Base-by-base conservation (phyloP, 768 basidiomycete genomes). In the Lactarius tabidus region DNA sequence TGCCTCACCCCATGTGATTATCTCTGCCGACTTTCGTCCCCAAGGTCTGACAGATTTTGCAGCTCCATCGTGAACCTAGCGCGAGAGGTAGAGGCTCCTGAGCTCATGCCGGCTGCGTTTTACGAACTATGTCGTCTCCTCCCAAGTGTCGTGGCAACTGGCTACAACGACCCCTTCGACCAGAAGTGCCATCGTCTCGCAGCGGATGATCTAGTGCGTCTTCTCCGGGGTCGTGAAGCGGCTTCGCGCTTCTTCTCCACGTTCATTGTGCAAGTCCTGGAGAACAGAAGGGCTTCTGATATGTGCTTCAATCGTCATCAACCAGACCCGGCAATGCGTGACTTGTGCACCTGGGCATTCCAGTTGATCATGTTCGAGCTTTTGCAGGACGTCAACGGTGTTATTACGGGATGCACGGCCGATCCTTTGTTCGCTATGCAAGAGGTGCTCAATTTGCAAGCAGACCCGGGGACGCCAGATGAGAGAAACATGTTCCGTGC, bases 61-160 rank as follows among this genome's bases (percentile, higher is more conserved):
- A 90, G 89, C 68, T 75, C 84, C 38, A 77, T 90, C 62, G 89
- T 91, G 70, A 86, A 85, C 56, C 75, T 91, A 5, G 88, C 87
- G 26, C 80, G 84, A 63, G 81, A 82, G 62, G 80, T 82, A 31
- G 75, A 82, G 48, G 79, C 84, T 0, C 77, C 77, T 0, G 81
- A 85, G 68, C 81, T 91, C 38, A 78, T 91, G 3, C 88, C 89
- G 6, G 82, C 90, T 33, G 89, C 89, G 6, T 89, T 90, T 75
- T 92, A 92, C 74, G 90, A 91, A 73, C 81, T 92, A 48, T 90
- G 87, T 26, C 87, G 90, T 45, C 84, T 77, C 69, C 76, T 82
- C 35, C 84, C 87, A 2, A 89, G 85, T 70, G 83, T 84, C 57
- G 83, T 84, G 38, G 82, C 82, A 33, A 73, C 78, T 7, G 88